Conservation (phyloP, 495 filamentous ascomycete genomes). For the Tuber calosporum region DNA sequence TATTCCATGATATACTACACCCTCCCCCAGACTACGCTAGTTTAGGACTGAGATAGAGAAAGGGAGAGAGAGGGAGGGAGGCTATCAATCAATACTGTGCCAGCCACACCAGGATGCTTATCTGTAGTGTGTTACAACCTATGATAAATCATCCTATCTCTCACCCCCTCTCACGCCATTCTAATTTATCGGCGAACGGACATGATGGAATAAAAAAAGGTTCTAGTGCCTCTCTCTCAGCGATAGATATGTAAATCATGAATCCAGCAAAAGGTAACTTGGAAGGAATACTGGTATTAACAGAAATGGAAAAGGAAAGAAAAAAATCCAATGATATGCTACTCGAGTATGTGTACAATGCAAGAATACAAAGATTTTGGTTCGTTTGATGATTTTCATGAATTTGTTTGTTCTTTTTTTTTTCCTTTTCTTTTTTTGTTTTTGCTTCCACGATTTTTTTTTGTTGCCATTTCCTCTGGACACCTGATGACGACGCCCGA, state of each 20-base stretch:
- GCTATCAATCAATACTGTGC: not conserved
- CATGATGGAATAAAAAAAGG: conserved; percentile 8
- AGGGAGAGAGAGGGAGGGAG: not conserved
- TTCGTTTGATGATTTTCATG: not conserved
- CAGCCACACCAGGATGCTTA: not conserved
- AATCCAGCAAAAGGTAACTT: not conserved
- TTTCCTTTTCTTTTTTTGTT: not conserved
- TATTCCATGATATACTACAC: too few species aligned
- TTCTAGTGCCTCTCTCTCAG: not conserved
- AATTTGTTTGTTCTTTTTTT: not conserved
- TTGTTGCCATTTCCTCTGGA: not conserved
- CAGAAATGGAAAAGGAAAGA: not conserved
- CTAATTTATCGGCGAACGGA: conserved; percentile 39
- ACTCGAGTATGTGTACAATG: conserved; percentile 4
- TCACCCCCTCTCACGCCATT: conserved; percentile 14
- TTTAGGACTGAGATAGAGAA: not conserved
- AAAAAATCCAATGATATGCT: not conserved
- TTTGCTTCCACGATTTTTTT: not conserved
- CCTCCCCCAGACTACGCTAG: not conserved
- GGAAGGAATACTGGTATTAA: not conserved
- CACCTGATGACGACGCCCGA: not conserved
- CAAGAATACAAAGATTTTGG: conserved; percentile 3
- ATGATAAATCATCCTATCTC: not conserved
- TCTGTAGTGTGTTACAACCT: not conserved
- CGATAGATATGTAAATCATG: not conserved